Conservation (phyloP, 331 rosid genomes). For the Quercus tomentella region DNA sequence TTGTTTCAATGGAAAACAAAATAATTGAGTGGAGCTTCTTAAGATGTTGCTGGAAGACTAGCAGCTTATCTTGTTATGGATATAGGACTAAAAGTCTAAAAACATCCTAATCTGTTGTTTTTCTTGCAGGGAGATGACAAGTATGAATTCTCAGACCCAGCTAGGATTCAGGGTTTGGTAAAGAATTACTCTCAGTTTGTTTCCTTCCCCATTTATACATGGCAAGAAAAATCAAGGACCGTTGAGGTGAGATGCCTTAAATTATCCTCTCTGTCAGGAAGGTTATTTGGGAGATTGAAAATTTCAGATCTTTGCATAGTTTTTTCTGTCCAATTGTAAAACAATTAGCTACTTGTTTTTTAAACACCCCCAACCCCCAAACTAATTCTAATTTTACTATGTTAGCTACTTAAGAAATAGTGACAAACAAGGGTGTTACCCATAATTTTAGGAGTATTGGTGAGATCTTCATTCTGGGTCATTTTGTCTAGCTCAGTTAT, state of each 20-base stretch:
- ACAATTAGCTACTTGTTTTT: not conserved
- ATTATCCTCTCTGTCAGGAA: not conserved
- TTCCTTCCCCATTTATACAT: conserved; percentile 93
- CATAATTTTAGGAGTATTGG: not conserved
- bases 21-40: not conserved
- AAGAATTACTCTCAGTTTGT: conserved; percentile 97
- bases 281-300: not conserved
- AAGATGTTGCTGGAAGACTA: not conserved
- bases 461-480: not conserved
- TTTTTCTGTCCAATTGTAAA: not conserved
- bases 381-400: not conserved
- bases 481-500: not conserved
- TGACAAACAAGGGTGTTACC: not conserved
- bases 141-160: conserved; percentile 89
- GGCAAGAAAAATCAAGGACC: conserved; percentile 93
- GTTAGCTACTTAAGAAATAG: not conserved
- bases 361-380: no score
- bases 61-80: no score
- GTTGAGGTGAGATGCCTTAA: conserved; percentile 62
- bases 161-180: conserved; percentile 82
- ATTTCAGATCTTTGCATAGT: not conserved
- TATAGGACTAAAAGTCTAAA: not conserved
- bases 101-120: not conserved
- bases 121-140: conserved; percentile 79
- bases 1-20: not conserved